Evolutionary conservation across 495 filamentous ascomycete species (phyloP).

Genomic region (Acidiella bohemica): DNA sequence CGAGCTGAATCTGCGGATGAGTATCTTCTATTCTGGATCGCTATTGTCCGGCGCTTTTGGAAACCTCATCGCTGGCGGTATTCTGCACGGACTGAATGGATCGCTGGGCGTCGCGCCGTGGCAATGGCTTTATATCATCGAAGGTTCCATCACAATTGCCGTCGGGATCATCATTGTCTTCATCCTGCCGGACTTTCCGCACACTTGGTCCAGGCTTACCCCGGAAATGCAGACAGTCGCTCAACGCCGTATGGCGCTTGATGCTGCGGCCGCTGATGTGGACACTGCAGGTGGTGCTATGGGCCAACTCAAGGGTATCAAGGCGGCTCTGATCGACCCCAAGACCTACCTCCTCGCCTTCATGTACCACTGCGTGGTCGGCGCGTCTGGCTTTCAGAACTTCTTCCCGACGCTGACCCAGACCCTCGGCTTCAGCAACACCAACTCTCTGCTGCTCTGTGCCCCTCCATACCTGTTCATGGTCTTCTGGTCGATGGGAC

Average conservation of each 20-base stretch:
- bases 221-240: constrained; percentile 39
- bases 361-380: constrained; percentile 40
- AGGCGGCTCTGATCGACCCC: constrained; percentile 39
- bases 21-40: constrained; percentile 34
- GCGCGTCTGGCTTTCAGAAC: constrained; percentile 41
- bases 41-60: constrained; percentile 30
- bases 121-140: constrained; percentile 22
- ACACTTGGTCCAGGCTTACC: constrained; percentile 32
- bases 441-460: constrained; percentile 36
- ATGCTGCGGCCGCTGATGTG: constrained; percentile 35
- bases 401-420: constrained; percentile 40
- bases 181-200: constrained; percentile 21
- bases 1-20: constrained; percentile 45
- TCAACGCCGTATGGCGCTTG: constrained; percentile 34
- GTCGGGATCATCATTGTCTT: constrained; percentile 16
- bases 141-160: constrained; percentile 22
- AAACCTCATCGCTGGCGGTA: constrained; percentile 30
- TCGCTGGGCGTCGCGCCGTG: constrained; percentile 17
- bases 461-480: constrained; percentile 45
- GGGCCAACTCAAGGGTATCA: constrained; percentile 37
- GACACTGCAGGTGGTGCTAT: constrained; percentile 37
- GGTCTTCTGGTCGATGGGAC: constrained; percentile 36
- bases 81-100: constrained; percentile 24
- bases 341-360: constrained; percentile 39
- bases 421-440: constrained; percentile 33